Conservation (phyloP, 306 rosid genomes). For the Vigna nakashimae region DNA sequence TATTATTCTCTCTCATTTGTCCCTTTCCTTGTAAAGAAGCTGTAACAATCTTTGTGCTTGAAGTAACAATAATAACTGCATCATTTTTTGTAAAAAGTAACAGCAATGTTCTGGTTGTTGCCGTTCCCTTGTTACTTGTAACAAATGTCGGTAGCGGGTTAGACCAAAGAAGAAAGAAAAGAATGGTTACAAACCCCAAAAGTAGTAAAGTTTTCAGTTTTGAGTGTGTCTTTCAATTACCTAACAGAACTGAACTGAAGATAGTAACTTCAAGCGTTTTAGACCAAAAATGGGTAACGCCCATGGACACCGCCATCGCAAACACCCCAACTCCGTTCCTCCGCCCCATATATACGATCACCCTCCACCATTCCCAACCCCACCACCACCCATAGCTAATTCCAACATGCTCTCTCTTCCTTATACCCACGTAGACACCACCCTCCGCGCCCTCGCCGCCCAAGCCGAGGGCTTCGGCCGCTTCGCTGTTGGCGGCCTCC, state of each 20-base stretch:
- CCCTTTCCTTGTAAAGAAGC: no score
- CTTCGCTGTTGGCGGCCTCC: constrained; percentile 84
- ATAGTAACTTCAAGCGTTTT: not conserved
- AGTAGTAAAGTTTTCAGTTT: constrained; percentile 3
- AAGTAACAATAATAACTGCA: not conserved
- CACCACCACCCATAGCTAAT: constrained; percentile 14
- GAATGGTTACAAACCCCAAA: not conserved
- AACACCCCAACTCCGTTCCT: constrained; percentile 40
- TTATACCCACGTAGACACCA: constrained; percentile 68
- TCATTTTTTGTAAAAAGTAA: no score
- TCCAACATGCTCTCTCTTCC: constrained; percentile 59
- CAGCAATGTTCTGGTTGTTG: not conserved
- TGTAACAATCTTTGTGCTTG: not conserved
- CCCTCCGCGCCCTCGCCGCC: constrained; percentile 75
- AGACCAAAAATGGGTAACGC: constrained; percentile 68
- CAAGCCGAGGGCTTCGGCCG: constrained; percentile 95
- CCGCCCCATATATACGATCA: constrained; percentile 47
- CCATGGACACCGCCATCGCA: constrained; percentile 54
- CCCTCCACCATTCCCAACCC: constrained; percentile 21
- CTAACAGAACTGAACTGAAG: not conserved
- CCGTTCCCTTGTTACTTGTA: not conserved
- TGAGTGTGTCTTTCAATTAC: not conserved
- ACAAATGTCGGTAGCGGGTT: not conserved
- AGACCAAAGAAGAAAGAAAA: not conserved
- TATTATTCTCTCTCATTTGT: no score